Conservation (phyloP, 2,329 filamentous ascomycete genomes). For the Beauveria scarabaeidicola region DNA sequence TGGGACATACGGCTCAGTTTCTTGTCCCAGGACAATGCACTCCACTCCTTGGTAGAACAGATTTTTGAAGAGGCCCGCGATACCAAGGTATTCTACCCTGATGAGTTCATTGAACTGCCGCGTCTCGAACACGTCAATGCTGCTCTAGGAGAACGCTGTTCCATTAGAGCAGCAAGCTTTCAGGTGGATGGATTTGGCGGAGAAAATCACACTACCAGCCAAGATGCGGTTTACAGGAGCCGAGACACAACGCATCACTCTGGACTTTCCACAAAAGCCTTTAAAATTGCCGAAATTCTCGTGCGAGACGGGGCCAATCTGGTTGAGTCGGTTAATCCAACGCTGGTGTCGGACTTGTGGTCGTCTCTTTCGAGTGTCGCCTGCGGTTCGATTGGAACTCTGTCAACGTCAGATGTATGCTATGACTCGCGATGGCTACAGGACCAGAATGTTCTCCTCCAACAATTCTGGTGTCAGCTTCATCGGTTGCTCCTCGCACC, state of each 20-base stretch:
- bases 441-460: not conserved
- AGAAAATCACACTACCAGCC: not conserved
- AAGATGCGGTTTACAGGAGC: not conserved
- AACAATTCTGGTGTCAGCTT: not conserved
- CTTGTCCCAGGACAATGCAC: not conserved
- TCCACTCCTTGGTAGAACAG: not conserved
- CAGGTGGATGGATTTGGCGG: conserved; percentile 4
- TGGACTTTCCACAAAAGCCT: not conserved
- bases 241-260: not conserved
- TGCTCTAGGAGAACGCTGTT: not conserved
- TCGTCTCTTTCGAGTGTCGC: not conserved
- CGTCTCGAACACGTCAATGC: not conserved
- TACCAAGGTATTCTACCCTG: not conserved
- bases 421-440: not conserved
- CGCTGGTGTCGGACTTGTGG: not conserved
- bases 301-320: not conserved
- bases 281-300: not conserved
- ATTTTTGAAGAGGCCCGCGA: not conserved
- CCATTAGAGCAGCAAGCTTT: not conserved
- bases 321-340: not conserved
- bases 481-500: not conserved
- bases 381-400: not conserved
- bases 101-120: not conserved
- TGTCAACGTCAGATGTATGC: not conserved
- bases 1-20: not conserved